Evolutionary conservation across 352 stramenopile genomes (phyloP).

Genomic region (Blastocystis sp.): DNA sequence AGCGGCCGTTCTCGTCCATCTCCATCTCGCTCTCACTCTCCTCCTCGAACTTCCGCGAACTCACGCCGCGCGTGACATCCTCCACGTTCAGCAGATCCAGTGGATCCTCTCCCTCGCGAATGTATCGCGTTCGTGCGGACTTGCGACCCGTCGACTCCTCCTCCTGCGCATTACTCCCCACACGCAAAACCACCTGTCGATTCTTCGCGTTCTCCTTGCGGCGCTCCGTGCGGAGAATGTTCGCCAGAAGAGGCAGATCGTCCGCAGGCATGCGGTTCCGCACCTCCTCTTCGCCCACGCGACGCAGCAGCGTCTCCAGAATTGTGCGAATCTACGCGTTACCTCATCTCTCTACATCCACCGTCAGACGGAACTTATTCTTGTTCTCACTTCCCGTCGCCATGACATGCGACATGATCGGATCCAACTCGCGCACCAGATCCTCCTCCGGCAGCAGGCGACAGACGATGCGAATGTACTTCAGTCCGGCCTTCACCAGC

Average conservation of each 20-base stretch:
- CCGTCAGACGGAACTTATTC: background rate
- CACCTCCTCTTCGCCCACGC: constrained; percentile 4
- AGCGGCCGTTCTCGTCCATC: background rate
- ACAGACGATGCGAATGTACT: constrained; percentile 38
- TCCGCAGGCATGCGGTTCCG: background rate
- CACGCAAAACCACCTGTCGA: background rate
- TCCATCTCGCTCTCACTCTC: background rate
- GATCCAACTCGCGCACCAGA: background rate
- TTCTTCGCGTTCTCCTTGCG: background rate
- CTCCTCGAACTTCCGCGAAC: background rate
- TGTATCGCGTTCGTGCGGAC: background rate
- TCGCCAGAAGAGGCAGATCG: background rate
- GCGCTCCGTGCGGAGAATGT: background rate
- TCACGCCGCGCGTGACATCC: background rate
- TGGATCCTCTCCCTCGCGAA: constrained; percentile 10
- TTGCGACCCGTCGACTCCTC: background rate
- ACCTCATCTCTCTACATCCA: background rate
- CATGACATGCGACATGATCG: background rate
- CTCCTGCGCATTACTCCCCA: background rate
- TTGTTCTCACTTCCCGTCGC: background rate
- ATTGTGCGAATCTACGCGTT: background rate
- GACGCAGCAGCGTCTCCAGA: background rate
- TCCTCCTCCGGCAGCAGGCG: background rate
- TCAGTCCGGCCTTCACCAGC: constrained; percentile 51
- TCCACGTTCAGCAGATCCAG: constrained; percentile 27